Evolutionary conservation across 139 green algal genomes (phyloP), one percentile per base, ranked within the genome.

Genomic region (Auxenochlorella pyrenoidosa): DNA sequence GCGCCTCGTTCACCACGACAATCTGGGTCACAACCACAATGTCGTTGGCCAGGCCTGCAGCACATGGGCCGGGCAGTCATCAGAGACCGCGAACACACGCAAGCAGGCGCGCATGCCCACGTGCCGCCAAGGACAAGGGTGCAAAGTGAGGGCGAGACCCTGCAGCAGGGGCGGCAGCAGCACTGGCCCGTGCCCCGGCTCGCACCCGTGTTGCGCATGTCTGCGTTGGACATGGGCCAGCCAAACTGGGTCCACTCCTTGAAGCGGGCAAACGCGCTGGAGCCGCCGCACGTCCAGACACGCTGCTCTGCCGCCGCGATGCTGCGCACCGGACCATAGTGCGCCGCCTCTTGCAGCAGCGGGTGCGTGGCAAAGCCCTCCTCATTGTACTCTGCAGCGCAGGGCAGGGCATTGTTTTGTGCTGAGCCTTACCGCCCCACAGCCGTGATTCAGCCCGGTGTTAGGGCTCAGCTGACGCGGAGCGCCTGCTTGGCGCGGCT

Each of bases 241-340:
- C 40, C 43, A 40, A 40, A 59, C 73, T 82, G 63, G 4, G 58
- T 81, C 91, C 91, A 94, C 83, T 94, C 82, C 43, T 80, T 83
- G 72, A 94, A 86, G 5, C 68, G 75, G 18, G 87, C 82, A 72
- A 85, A 79, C 13, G 79, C 73, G 30, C 40, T 18, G 18, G n/a
- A 73, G 32, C 91, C 88, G 26, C 91, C 91, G 34, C 79, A 77
- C 5, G 90, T 94, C 86, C 83, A 94, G 38, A 94, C 86, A 2
- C 89, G 73, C 10, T 82, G 80, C 32, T 38, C 72, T 0, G 90
- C 86, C 19, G 82, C 88, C 1, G 86, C 70, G 15, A 94, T 65
- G 16, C 77, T 65, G 26, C 65, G 75, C 51, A 94, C 86, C 3
- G 85, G 68, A n/a, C 90, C 91, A 34, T 78, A 75, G 79, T 94